phyloP scores from a whole-genome alignment of 2,329 filamentous ascomycete species.

The Trichoderma lentiforme region DNA sequence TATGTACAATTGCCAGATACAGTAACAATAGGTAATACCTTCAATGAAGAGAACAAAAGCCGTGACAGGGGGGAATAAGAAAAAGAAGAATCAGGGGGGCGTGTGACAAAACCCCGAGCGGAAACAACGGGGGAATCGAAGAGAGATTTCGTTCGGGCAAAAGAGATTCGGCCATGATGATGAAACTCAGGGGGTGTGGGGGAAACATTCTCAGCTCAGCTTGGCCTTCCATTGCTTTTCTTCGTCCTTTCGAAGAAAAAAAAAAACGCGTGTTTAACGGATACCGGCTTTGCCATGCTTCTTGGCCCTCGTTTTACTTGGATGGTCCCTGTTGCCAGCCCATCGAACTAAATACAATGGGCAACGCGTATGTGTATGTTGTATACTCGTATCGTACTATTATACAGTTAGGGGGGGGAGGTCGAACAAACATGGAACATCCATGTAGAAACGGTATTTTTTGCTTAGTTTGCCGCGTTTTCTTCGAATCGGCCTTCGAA shows the following conservation, averaged over 20 bases:
- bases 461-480: background rate
- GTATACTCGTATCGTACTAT: too few species aligned
- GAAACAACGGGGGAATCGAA: background rate
- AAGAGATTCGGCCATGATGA: background rate
- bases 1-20: background rate
- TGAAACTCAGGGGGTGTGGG: background rate
- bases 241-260: background rate
- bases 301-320: background rate
- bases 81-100: background rate
- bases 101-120: background rate
- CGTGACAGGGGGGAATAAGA: background rate
- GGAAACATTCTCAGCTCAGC: background rate
- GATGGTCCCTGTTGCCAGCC: background rate
- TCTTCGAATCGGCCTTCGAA: background rate
- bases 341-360: background rate
- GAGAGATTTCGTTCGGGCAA: background rate
- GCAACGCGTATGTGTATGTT: background rate
- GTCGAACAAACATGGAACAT: background rate
- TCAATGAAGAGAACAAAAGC: background rate
- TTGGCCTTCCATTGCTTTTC: background rate
- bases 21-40: background rate
- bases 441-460: background rate
- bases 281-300: background rate
- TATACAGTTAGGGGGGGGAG: too few species aligned
- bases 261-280: background rate